phyloP scores from a whole-genome alignment of 179 eudicot species.

The Nepenthes alata region DNA sequence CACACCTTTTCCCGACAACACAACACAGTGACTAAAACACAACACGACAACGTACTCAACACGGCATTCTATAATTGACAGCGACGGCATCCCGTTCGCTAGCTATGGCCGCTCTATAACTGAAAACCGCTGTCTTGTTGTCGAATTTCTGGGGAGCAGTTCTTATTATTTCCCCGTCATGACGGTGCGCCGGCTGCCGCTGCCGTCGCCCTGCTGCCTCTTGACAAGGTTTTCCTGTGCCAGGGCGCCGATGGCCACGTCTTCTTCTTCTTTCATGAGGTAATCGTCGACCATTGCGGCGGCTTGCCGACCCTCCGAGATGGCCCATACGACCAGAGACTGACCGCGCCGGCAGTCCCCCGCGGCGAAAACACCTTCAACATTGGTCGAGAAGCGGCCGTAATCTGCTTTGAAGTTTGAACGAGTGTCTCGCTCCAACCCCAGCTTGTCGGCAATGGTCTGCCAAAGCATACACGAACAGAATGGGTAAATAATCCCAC shows the following conservation, averaged over 20 bases:
- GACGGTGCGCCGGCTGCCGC: constrained; percentile 8
- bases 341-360: constrained; percentile 96
- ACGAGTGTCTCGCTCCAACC: constrained; percentile 65
- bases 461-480: constrained; percentile 14
- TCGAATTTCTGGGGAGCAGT: no score
- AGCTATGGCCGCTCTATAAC: no score
- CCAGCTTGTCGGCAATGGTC: constrained; percentile 76
- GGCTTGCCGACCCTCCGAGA: constrained; percentile 81
- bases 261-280: constrained; percentile 40
- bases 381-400: constrained; percentile 74
- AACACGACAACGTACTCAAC: no score
- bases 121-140: no score
- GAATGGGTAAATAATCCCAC: background rate
- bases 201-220: constrained; percentile 11
- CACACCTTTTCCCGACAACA: no score
- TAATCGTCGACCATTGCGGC: constrained; percentile 71
- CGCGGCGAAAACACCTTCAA: constrained; percentile 90
- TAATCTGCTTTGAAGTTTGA: constrained; percentile 93
- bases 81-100: no score
- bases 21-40: no score
- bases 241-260: constrained; percentile 5
- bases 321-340: constrained; percentile 98
- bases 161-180: constrained; percentile 2
- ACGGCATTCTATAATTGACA: no score
- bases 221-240: constrained; percentile 11